Evolutionary conservation across 768 basidiomycete genomes (phyloP).

Genomic region (Mycena albidolilacea): DNA sequence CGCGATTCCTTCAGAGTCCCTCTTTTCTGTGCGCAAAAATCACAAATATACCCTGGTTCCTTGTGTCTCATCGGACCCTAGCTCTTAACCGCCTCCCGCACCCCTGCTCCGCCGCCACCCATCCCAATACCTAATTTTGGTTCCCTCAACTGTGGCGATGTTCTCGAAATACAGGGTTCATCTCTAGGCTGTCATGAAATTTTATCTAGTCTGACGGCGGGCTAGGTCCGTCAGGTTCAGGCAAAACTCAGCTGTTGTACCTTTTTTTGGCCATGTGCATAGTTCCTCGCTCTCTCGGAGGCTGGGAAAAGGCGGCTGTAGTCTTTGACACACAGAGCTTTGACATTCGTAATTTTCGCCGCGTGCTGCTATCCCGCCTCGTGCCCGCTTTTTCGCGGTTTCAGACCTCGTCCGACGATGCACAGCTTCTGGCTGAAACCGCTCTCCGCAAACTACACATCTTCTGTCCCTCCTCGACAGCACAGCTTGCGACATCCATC

Average conservation of each 20-base stretch:
- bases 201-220: background rate
- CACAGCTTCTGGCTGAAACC: conserved; percentile 50
- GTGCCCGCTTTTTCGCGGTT: conserved; percentile 46
- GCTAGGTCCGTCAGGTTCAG: conserved; percentile 61
- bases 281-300: conserved; percentile 63
- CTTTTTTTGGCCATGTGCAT: conserved; percentile 73
- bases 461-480: conserved; percentile 77
- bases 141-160: conserved; percentile 64
- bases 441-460: conserved; percentile 74
- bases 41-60: conserved; percentile 1
- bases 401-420: conserved; percentile 36
- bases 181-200: conserved; percentile 24
- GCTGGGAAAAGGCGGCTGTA: conserved; percentile 76
- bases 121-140: conserved; percentile 7
- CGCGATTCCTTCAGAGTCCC: conserved; percentile 28
- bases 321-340: conserved; percentile 85
- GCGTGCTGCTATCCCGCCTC: conserved; percentile 67
- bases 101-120: conserved; percentile 15
- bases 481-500: conserved; percentile 80
- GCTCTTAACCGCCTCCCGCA: conserved; percentile 60
- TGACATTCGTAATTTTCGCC: conserved; percentile 66
- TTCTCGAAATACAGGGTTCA: conserved; percentile 81
- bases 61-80: conserved; percentile 46
- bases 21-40: conserved; percentile 30
- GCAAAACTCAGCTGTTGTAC: conserved; percentile 86